These are phyloP conservation scores for Fusarium tricinctum DNA, from an alignment of 2,329 filamentous ascomycete species.

Conservation along the genomic window DNA sequence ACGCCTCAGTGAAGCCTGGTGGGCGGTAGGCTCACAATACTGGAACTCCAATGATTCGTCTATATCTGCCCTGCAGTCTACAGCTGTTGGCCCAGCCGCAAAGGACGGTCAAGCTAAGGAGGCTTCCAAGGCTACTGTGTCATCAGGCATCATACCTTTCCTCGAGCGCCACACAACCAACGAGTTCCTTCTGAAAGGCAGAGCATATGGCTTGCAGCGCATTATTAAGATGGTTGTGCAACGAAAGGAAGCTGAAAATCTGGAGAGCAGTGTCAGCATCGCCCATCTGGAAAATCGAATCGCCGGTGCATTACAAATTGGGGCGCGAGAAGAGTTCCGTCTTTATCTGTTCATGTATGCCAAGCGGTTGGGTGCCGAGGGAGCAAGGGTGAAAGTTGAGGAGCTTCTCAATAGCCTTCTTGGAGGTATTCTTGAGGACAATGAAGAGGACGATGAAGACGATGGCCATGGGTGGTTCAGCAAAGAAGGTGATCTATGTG, in stretches of 20 bases:
- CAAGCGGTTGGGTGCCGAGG: conserved; percentile 93
- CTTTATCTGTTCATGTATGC: conserved; percentile 98
- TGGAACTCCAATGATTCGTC: conserved; percentile 98
- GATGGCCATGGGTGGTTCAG: conserved; percentile 72
- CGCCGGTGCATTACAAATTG: conserved; percentile 86
- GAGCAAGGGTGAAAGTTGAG: conserved; percentile 88
- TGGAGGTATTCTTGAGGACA: conserved; percentile 77
- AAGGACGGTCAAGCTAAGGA: conserved; percentile 61
- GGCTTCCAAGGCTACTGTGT: conserved; percentile 71
- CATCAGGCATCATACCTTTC: conserved; percentile 92
- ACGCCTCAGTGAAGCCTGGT: conserved; percentile 96
- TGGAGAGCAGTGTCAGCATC: conserved; percentile 92
- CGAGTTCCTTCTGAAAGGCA: conserved; percentile 90
- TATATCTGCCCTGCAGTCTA: conserved; percentile 82
- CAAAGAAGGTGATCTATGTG: conserved; percentile 81
- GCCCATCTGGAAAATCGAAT: conserved; percentile 96
- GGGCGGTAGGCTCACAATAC: conserved; percentile 97
- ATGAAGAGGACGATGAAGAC: conserved; percentile 57
- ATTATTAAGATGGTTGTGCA: conserved; percentile 91
- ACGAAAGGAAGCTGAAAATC: conserved; percentile 90
- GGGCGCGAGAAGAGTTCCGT: conserved; percentile 91
- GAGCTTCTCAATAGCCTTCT: conserved; percentile 87
- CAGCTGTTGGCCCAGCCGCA: conserved; percentile 72
- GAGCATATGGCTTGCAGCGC: conserved; percentile 90
- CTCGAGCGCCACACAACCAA: conserved; percentile 95